phyloP scores from a whole-genome alignment of 2,329 filamentous ascomycete species.

The Trichophyton simii region DNA sequence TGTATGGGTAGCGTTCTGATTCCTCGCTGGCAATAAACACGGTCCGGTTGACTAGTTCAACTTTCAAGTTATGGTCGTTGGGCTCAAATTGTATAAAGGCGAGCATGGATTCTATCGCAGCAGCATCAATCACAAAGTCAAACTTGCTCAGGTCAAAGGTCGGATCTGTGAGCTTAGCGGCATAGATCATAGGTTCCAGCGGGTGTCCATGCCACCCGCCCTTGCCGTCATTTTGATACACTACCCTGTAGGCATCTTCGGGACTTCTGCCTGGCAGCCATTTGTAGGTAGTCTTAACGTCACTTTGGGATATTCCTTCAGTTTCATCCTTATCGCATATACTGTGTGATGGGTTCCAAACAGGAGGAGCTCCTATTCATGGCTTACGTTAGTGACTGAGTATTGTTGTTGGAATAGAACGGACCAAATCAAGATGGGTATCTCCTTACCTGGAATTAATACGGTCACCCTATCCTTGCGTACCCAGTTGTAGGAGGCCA shows the following conservation, averaged over 20 bases:
- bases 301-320: no score
- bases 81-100: conserved; percentile 8
- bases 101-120: conserved; percentile 49
- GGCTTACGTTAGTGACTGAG: neutral
- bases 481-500: conserved; percentile 45
- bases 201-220: conserved; percentile 27
- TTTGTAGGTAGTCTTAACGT: no score
- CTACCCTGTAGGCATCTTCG: no score
- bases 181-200: conserved; percentile 34
- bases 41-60: conserved; percentile 44
- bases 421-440: neutral
- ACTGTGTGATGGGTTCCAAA: conserved; percentile 36
- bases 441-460: conserved; percentile 33
- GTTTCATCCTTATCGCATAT: conserved; percentile 5
- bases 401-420: neutral
- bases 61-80: conserved; percentile 13
- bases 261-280: no score
- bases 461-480: conserved; percentile 27
- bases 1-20: conserved; percentile 42
- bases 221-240: conserved; percentile 5
- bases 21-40: conserved; percentile 54
- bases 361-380: conserved; percentile 37
- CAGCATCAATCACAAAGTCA: conserved; percentile 49
- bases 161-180: conserved; percentile 30
- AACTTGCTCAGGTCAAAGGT: conserved; percentile 26